phyloP scores from a whole-genome alignment of 257 asterid species.

The Anisodus acutangulus region DNA sequence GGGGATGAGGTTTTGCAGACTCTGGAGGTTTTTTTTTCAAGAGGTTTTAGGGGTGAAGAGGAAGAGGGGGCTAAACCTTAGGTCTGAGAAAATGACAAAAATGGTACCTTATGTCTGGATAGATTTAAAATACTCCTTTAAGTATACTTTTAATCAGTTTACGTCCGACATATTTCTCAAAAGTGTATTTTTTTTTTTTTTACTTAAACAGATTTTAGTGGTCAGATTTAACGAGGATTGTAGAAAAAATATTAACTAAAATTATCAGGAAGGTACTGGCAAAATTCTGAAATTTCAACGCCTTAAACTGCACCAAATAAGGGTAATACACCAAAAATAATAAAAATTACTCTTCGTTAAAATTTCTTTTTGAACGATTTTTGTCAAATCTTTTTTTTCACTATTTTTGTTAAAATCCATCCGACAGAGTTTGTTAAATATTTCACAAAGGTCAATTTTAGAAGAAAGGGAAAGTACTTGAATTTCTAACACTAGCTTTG shows the following conservation, averaged over 20 bases:
- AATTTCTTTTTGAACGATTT: neutral
- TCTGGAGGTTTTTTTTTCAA: neutral
- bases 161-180: neutral
- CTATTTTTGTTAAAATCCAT: neutral
- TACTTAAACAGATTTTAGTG: neutral
- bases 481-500: neutral
- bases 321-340: too few species aligned
- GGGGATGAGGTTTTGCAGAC: neutral
- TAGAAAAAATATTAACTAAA: neutral
- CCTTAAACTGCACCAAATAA: too few species aligned
- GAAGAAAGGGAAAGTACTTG: neutral
- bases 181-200: neutral
- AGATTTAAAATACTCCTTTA: neutral
- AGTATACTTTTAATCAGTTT: neutral
- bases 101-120: neutral
- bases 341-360: neutral
- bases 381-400: too few species aligned
- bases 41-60: conserved; percentile 1
- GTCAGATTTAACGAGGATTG: neutral
- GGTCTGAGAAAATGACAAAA: neutral
- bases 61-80: neutral
- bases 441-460: neutral
- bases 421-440: neutral
- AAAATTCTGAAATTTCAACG: neutral
- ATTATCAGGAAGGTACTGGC: neutral